Conservation (phyloP, 257 asterid species). For the Scutellaria minor region DNA sequence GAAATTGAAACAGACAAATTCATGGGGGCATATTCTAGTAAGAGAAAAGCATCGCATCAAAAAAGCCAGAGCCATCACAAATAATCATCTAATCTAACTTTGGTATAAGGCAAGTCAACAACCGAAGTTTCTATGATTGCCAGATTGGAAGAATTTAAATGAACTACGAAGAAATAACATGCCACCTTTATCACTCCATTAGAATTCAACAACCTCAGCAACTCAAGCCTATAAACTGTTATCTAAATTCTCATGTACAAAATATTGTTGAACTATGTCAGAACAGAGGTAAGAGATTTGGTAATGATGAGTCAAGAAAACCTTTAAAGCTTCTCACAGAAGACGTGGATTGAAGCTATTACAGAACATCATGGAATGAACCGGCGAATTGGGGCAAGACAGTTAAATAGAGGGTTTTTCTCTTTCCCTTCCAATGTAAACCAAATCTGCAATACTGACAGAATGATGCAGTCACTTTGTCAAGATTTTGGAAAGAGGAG, state of each 20-base stretch:
- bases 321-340: not conserved
- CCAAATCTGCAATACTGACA: not conserved
- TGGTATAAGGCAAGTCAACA: not conserved
- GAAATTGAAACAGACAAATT: too few relatives aligned
- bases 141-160: not conserved
- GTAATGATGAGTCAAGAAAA: not conserved
- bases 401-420: too few relatives aligned
- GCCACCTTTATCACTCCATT: slow-evolving; percentile 3
- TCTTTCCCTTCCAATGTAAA: not conserved
- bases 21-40: not conserved
- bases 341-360: slow-evolving; percentile 5
- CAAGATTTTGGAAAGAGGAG: not conserved
- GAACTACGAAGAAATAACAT: not conserved
- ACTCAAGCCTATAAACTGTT: slow-evolving; percentile 17
- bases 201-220: not conserved
- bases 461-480: not conserved
- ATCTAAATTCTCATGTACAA: not conserved
- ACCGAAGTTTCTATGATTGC: not conserved
- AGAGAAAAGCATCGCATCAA: not conserved
- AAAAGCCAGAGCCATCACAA: not conserved
- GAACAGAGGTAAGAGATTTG: not conserved
- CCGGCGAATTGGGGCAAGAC: too few relatives aligned
- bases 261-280: not conserved
- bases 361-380: not conserved
- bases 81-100: not conserved